Base-by-base conservation (phyloP, 441 rosid genomes). In the Pelargonium cotyledonis region DNA sequence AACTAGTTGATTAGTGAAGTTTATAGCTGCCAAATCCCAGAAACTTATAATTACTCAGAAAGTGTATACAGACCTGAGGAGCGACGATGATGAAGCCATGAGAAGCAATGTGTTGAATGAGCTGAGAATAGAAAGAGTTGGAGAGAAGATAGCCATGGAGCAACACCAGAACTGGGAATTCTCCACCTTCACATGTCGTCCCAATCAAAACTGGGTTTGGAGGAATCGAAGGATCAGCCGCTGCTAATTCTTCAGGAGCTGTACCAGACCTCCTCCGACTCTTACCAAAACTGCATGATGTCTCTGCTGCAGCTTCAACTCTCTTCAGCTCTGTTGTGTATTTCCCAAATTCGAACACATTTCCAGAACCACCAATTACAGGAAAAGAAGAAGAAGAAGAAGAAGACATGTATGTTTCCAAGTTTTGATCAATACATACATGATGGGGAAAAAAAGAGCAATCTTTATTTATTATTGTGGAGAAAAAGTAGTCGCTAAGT, bases 81-180 rank as follows among this genome's bases (percentile, higher is more conserved):
- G 89, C 96, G 64, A 93, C 75, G 65, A 85, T 76, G 70, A 93
- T 85, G 89, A 86, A 93, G 67, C 98, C 98, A 85, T 90, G 90
- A 68, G 97, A 93, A 73, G 97, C 89, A 73, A 90, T 72, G 68
- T 90, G 97, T 51, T 74, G 86, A 76, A 93, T 68, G 70, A 93
- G 97, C 73, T 88, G 89, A 35, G 98, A 86, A 79, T 93, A 93
- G 83, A 93, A 93, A 18, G 86, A 71, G 76, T 84, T 90, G 69
- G 65, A 73, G 35, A 93, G 89, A 81, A 90, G 83, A 73, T 79
- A 90, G 43, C 96, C 94, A 65, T 90, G 97, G 82, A 93, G 88
- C 67, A 93, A 81, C 47, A 90, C 58, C 29, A 90, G 70, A n/a
- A 89, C 53, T 14, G 96, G 91, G 78, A 74, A 90, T 21, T 87